A percentile compares a stretch with the other conserved stretches of the same genome.
These are phyloP conservation scores for Hypomontagnella submonticulosa DNA, from an alignment of 495 filamentous ascomycete species.

Conservation along the genomic window DNA sequence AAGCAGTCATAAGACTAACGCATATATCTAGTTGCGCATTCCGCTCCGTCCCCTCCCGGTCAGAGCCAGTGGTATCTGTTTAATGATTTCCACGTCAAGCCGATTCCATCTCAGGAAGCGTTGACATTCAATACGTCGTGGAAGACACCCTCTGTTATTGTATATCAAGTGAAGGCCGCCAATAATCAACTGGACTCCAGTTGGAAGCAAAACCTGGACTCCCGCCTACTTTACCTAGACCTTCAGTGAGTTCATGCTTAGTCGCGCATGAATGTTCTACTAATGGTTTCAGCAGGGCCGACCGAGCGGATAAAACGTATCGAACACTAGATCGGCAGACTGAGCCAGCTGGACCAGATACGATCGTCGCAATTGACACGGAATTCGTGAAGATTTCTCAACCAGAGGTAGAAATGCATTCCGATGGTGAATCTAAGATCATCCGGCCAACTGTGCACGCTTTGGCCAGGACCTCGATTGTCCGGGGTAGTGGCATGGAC, in stretches of 20 bases:
- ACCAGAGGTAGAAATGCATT: conserved; percentile 91
- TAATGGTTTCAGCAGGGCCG: conserved; percentile 45
- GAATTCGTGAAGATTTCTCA: conserved; percentile 93
- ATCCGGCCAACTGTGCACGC: conserved; percentile 86
- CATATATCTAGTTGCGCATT: conserved; percentile 70
- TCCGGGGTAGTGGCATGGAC: conserved; percentile 77
- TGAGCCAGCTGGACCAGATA: conserved; percentile 75
- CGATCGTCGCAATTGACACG: conserved; percentile 88
- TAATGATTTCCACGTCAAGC: conserved; percentile 93
- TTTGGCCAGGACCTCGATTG: conserved; percentile 86
- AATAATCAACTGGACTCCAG: conserved; percentile 81
- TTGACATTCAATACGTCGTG: conserved; percentile 86
- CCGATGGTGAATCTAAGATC: conserved; percentile 86
- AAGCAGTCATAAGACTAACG: conserved; percentile 4
- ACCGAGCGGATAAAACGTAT: conserved; percentile 61
- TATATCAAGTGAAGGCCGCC: conserved; percentile 81
- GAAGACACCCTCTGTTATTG: conserved; percentile 88
- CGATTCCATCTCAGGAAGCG: conserved; percentile 81
- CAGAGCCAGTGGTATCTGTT: conserved; percentile 89
- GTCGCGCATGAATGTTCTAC: neutral
- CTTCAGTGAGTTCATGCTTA: conserved; percentile 63
- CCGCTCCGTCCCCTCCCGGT: conserved; percentile 62
- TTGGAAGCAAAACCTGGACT: conserved; percentile 88
- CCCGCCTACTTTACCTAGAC: conserved; percentile 82
- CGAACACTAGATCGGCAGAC: conserved; percentile 66